These are phyloP conservation scores for Calonectria hongkongensis DNA, from an alignment of 2,329 filamentous ascomycete genomes.

Conservation along the genomic window DNA sequence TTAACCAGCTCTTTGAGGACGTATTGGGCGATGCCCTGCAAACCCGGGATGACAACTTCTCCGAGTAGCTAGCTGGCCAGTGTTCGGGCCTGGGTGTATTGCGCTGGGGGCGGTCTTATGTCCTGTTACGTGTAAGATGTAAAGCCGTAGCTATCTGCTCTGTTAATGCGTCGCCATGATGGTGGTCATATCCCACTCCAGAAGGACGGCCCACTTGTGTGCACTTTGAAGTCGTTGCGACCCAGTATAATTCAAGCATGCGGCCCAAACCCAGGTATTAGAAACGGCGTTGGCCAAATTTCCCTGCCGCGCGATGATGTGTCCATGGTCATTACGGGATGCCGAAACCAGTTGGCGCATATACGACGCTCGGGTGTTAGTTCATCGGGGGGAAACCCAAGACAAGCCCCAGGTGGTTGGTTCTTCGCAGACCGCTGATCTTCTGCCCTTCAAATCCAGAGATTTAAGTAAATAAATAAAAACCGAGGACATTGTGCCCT, in stretches of 20 bases:
- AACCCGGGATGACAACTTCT: constrained; percentile 27
- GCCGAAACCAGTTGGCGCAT: not conserved
- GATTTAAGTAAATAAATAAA: not conserved
- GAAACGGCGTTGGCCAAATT: not conserved
- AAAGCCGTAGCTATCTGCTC: constrained; percentile 51
- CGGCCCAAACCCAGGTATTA: not conserved
- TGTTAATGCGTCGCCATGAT: constrained; percentile 50
- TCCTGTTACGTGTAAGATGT: constrained; percentile 53
- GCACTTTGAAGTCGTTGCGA: not conserved
- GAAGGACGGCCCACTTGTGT: constrained; percentile 1
- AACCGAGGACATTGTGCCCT: not conserved
- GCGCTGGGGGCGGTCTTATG: constrained; percentile 44
- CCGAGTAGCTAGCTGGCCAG: constrained; percentile 43
- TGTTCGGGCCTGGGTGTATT: constrained; percentile 43
- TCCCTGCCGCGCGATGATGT: not conserved
- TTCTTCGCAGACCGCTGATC: not conserved
- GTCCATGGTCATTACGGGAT: not conserved
- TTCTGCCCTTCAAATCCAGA: not conserved
- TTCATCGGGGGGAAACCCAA: not conserved
- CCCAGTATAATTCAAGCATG: too few relatives aligned
- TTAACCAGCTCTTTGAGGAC: constrained; percentile 37
- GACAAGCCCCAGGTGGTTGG: not conserved
- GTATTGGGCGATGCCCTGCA: constrained; percentile 35
- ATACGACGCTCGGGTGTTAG: not conserved
- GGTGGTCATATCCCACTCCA: constrained; percentile 28